Evolutionary conservation across 257 asterid genomes (phyloP).

Genomic region (Gynochthodes officinalis): DNA sequence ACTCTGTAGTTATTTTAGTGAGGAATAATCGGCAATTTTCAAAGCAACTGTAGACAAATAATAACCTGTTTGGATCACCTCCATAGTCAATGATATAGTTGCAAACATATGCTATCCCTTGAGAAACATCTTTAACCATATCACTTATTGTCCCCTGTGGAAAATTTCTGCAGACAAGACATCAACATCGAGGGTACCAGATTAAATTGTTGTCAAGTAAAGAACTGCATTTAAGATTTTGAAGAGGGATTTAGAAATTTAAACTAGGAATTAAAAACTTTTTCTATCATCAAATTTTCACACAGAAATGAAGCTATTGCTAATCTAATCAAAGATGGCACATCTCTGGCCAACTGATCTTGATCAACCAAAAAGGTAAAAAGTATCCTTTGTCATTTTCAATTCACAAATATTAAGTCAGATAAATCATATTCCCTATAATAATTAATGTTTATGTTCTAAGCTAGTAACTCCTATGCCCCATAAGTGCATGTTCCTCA

Average conservation of each 20-base stretch:
- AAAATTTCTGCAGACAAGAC: constrained; percentile 65
- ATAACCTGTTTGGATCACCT: constrained; percentile 87
- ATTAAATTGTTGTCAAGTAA: background rate
- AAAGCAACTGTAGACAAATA: constrained; percentile 1
- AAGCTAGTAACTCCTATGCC: background rate
- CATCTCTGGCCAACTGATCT: background rate
- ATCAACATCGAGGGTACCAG: background rate
- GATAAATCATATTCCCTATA: background rate
- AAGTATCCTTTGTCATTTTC: background rate
- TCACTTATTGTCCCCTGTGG: constrained; percentile 99
- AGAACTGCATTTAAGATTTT: background rate
- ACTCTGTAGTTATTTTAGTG: background rate
- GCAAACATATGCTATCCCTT: constrained; percentile 74
- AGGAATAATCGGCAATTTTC: background rate
- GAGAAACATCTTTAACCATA: constrained; percentile 78
- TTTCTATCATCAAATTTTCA: too few species aligned
- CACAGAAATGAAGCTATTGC: background rate
- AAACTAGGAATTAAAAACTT: background rate
- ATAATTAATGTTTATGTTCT: background rate
- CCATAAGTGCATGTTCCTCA: background rate
- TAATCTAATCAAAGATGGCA: constrained; percentile 7
- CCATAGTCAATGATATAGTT: constrained; percentile 66
- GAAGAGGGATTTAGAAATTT: background rate
- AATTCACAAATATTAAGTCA: background rate
- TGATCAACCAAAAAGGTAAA: background rate